phyloP scores from a whole-genome alignment of 805 yeast genomes.

The Suhomyces canberraensis region DNA sequence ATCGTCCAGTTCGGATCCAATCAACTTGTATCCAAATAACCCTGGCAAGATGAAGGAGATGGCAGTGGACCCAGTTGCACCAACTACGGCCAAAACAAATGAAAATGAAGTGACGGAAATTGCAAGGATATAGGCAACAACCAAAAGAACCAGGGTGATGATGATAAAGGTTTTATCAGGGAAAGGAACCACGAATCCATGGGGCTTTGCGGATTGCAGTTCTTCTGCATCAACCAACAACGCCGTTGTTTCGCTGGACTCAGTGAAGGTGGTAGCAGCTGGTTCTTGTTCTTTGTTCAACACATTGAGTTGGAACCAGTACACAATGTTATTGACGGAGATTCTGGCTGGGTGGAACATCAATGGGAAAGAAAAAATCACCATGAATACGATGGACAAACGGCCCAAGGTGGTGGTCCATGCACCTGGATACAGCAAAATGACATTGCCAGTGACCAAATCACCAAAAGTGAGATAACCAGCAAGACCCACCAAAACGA shows the following conservation, averaged over 20 bases:
- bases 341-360: constrained; percentile 90
- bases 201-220: background rate
- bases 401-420: constrained; percentile 74
- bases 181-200: constrained; percentile 26
- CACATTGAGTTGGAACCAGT: constrained; percentile 34
- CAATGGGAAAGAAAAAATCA: constrained; percentile 80
- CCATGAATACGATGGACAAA: constrained; percentile 74
- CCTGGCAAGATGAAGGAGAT: constrained; percentile 92
- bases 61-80: constrained; percentile 90
- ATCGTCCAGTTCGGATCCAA: constrained; percentile 44
- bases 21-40: constrained; percentile 71
- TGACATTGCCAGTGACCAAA: constrained; percentile 72
- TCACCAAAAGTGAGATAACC: constrained; percentile 90
- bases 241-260: constrained; percentile 9
- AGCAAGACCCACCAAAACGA: constrained; percentile 68
- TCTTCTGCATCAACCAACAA: constrained; percentile 11
- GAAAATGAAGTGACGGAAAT: constrained; percentile 70
- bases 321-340: constrained; percentile 69
- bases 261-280: background rate
- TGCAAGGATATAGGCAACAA: constrained; percentile 61
- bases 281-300: background rate
- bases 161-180: constrained; percentile 21
- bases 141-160: constrained; percentile 35
- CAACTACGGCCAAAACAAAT: constrained; percentile 79
- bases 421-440: constrained; percentile 69